Base-by-base conservation (phyloP, 306 rosid species). In the Luffa aegyptiaca region DNA sequence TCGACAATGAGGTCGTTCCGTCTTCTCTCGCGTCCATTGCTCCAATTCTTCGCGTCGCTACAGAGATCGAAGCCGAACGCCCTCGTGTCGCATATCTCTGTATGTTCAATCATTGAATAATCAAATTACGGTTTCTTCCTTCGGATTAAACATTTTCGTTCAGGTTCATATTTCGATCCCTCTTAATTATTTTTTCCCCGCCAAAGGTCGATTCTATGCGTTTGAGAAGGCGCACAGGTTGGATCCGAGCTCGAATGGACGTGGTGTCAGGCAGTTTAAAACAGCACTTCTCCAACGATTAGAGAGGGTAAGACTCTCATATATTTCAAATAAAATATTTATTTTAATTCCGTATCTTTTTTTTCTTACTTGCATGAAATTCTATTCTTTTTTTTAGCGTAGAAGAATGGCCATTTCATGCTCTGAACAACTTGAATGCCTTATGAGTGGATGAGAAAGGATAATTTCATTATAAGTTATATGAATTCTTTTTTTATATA, bases 201-300 rank as follows among this genome's bases (percentile, higher is more conserved):
- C 76, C n/a, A 51, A 80, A 95, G 98, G 98, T 85, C 97, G 98
- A 33, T 91, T 92, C 82, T 91, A 95, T 59, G 98, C 98, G 76
- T 95, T 92, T 66, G 98, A 95, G 88, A 95, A 95, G 91, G 97
- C 98, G 12, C 97, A 92, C 80, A 80, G 98, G 80, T 89, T 95
- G 92, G 98, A 95, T 81, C 93, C 84, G 21, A 87, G 90, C 87
- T 95, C 97, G 14, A 92, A 87, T 52, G 97, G 97, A 57, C 97
- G 98, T 82, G 98, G 98, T 57, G 98, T 95, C 58, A 85, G 98
- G 87, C 98, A 95, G 89, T 95, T 95, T 57, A 95, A 95, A 87
- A 95, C 98, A 2, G 79, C 83, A 61, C 85, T 92, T 70, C 87
- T 90, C 62, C 98, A 95, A 73, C 89, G 98, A 75, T 79, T 95